Evolutionary conservation across 2,329 filamentous ascomycete species (phyloP), one percentile per base, ranked within the genome.

Genomic region (Alternaria gaisen): DNA sequence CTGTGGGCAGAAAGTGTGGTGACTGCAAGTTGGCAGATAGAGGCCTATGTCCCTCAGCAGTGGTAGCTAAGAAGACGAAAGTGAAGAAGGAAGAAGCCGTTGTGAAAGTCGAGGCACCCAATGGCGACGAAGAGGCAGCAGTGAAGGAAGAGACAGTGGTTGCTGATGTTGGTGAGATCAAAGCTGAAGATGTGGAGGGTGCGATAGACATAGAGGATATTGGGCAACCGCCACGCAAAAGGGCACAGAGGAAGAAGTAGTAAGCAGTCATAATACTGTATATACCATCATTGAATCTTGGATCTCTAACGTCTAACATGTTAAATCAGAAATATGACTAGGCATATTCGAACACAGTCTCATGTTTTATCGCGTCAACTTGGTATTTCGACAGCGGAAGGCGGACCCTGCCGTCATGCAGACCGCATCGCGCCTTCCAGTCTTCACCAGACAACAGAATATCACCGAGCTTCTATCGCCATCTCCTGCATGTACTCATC

Each of bases 21-120:
- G 90, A 95, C 50, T 99, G 95, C 80, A 90, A 91, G 65, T 80
- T 98, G 50, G 92, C 92, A 0, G 82, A 90, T 20, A 84, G 84
- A 32, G 92, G 92, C 4, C 78, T 98, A 60, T 99, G 95, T 80
- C 83, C 84, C 9, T 81, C 81, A 60, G 81, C 81, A 8, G 79
- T 83, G 7, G 74, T 77, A 2, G 78, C 77, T 34, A 79, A 77
- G 59, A 86, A 85, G 24, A 84, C 83, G 65, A 88, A 83, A 77
- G 78, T 81, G 58, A 84, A 83, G 44, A 83, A 82, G 69, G 69
- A 79, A 57, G 73, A 72, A 20, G 70, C 71, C 22, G 71, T 74
- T 2, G 61, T 80, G 2, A 78, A 80, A 53, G 61, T 75, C 5
- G 79, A 80, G 52, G 69, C 75, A 20, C 32, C 72, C 66, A 62